Conservation (phyloP, 2,329 filamentous ascomycete genomes). For the Penicillium sp. region DNA sequence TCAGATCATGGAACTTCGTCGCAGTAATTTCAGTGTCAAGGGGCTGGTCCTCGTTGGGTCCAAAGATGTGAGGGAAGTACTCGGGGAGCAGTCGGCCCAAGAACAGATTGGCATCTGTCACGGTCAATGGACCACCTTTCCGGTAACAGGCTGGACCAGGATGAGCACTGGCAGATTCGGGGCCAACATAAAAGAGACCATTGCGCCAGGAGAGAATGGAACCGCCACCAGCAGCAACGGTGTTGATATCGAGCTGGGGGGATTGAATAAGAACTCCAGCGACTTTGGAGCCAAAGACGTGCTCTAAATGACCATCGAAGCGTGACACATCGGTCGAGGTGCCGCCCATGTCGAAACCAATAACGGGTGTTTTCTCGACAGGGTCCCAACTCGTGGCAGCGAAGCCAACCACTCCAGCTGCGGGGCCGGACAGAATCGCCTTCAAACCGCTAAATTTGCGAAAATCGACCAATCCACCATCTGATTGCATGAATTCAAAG, state of each 20-base stretch:
- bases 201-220: slow-evolving; percentile 79
- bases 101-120: slow-evolving; percentile 90
- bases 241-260: slow-evolving; percentile 92
- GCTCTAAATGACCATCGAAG: slow-evolving; percentile 86
- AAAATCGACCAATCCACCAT: slow-evolving; percentile 68
- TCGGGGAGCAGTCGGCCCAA: slow-evolving; percentile 84
- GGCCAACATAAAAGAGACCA: slow-evolving; percentile 88
- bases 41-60: slow-evolving; percentile 82
- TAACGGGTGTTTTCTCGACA: slow-evolving; percentile 79
- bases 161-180: slow-evolving; percentile 88
- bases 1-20: slow-evolving; percentile 74
- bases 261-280: slow-evolving; percentile 94
- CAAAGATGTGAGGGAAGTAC: slow-evolving; percentile 96
- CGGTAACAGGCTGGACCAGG: slow-evolving; percentile 91
- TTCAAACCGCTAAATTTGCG: slow-evolving; percentile 77
- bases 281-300: slow-evolving; percentile 92
- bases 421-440: slow-evolving; percentile 87
- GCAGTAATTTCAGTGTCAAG: slow-evolving; percentile 77
- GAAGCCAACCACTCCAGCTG: slow-evolving; percentile 93
- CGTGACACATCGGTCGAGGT: slow-evolving; percentile 88
- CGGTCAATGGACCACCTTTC: slow-evolving; percentile 86
- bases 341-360: slow-evolving; percentile 95
- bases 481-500: slow-evolving; percentile 97
- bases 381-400: slow-evolving; percentile 88
- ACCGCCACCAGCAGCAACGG: slow-evolving; percentile 82